phyloP scores from a whole-genome alignment of 352 stramenopile species.

The Phytophthora palmivora region DNA sequence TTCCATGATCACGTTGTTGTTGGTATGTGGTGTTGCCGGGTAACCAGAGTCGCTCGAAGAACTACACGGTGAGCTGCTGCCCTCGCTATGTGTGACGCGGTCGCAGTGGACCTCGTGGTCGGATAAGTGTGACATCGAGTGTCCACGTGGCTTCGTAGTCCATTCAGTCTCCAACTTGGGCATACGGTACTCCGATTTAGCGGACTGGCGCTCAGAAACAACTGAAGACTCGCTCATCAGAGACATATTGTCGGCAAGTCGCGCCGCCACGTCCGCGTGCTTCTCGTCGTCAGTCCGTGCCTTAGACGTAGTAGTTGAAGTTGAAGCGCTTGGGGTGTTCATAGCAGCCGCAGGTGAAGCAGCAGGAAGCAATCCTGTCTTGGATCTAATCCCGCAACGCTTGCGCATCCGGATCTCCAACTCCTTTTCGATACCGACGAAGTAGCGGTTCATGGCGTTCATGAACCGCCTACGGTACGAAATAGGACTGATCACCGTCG shows the following conservation, averaged over 20 bases:
- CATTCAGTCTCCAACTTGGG: slow-evolving; percentile 42
- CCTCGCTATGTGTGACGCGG: slow-evolving; percentile 47
- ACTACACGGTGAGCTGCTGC: slow-evolving; percentile 50
- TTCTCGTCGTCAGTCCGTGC: slow-evolving; percentile 24
- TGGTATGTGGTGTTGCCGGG: slow-evolving; percentile 22
- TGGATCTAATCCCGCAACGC: slow-evolving; percentile 42
- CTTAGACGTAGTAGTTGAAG: slow-evolving; percentile 3
- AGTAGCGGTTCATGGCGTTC: slow-evolving; percentile 84
- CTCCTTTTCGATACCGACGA: slow-evolving; percentile 82
- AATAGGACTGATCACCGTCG: slow-evolving; percentile 84
- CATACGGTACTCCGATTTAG: slow-evolving; percentile 39
- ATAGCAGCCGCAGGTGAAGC: not conserved
- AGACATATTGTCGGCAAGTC: slow-evolving; percentile 42
- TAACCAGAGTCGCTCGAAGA: slow-evolving; percentile 32
- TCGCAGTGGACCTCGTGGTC: slow-evolving; percentile 39
- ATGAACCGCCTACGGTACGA: slow-evolving; percentile 85
- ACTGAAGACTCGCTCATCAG: slow-evolving; percentile 31
- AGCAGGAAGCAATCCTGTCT: slow-evolving; percentile 12
- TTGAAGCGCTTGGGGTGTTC: slow-evolving; percentile 8
- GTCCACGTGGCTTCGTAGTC: slow-evolving; percentile 50
- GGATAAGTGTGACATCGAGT: slow-evolving; percentile 55
- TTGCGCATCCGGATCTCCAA: slow-evolving; percentile 76
- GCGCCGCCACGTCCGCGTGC: slow-evolving; percentile 40
- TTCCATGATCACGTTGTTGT: slow-evolving; percentile 37
- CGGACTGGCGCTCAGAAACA: slow-evolving; percentile 6